Conservation (phyloP, 176 grass and related monocot species). For the Dactylis glomerata region DNA sequence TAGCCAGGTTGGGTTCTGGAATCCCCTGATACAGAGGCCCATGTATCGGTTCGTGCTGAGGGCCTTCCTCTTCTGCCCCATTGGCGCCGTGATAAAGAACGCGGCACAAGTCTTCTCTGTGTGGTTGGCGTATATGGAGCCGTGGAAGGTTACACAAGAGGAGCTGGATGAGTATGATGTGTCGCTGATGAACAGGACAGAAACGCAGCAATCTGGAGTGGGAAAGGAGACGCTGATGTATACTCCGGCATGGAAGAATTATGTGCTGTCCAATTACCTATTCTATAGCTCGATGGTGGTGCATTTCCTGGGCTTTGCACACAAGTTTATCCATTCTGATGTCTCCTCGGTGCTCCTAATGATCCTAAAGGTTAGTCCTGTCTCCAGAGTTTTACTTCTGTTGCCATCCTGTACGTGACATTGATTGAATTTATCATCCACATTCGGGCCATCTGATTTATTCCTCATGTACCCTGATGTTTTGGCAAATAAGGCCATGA, state of each 20-base stretch:
- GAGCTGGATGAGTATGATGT: background rate
- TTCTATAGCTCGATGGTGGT: constrained; percentile 85
- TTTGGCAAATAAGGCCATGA: background rate
- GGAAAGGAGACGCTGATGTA: background rate
- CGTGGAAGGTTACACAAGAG: background rate
- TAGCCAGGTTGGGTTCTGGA: background rate
- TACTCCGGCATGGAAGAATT: constrained; percentile 37
- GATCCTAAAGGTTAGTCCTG: constrained; percentile 34
- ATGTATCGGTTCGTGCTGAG: background rate
- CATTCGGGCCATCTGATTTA: background rate
- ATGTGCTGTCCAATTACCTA: constrained; percentile 84
- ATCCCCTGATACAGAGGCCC: constrained; percentile 14
- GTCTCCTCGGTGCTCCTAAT: constrained; percentile 30
- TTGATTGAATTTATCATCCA: background rate
- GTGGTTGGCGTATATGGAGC: constrained; percentile 2
- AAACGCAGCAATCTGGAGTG: background rate
- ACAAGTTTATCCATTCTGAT: constrained; percentile 80
- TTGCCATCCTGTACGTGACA: background rate
- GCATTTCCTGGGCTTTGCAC: constrained; percentile 88
- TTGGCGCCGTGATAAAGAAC: background rate
- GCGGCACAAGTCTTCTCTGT: background rate
- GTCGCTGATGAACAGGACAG: background rate
- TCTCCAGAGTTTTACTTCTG: background rate
- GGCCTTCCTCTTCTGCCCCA: constrained; percentile 10
- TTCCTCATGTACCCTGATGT: too few species aligned